These are phyloP conservation scores for Malassezia obtusa DNA, from an alignment of 1,284 basidiomycete genomes.

Conservation along the genomic window DNA sequence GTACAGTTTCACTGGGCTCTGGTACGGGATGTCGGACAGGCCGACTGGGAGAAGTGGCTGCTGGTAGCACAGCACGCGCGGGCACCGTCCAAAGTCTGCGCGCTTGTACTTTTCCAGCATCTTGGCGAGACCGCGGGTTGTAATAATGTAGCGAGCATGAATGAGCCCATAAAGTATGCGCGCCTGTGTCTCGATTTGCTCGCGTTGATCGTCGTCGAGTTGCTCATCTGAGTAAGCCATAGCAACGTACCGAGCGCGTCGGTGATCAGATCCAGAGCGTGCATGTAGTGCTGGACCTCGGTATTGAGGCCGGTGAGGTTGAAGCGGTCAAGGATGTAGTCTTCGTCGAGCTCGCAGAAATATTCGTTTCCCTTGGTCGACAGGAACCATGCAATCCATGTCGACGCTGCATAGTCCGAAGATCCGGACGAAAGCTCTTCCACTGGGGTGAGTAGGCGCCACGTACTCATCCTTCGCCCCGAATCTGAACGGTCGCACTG, in stretches of 20 bases:
- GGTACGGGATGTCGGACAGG: slow-evolving; percentile 41
- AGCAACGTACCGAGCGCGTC: slow-evolving; percentile 30
- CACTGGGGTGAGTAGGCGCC: slow-evolving; percentile 50
- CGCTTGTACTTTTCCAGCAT: slow-evolving; percentile 48
- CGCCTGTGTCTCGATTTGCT: slow-evolving; percentile 43
- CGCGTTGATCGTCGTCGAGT: slow-evolving; percentile 35
- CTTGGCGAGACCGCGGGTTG: slow-evolving; percentile 43
- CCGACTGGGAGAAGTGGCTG: slow-evolving; percentile 44
- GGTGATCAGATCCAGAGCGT: slow-evolving; percentile 90
- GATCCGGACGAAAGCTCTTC: slow-evolving; percentile 76
- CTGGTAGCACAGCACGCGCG: slow-evolving; percentile 43
- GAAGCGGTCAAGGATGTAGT: slow-evolving; percentile 96
- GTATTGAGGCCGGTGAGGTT: slow-evolving; percentile 94
- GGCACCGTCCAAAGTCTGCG: slow-evolving; percentile 45
- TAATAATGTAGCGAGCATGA: slow-evolving; percentile 45
- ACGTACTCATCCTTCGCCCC: slow-evolving; percentile 6
- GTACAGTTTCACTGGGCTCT: slow-evolving; percentile 46
- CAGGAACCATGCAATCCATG: slow-evolving; percentile 95
- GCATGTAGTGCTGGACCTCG: slow-evolving; percentile 86
- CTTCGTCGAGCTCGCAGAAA: slow-evolving; percentile 98
- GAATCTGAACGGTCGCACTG: background rate
- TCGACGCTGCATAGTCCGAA: slow-evolving; percentile 68
- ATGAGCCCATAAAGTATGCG: slow-evolving; percentile 45
- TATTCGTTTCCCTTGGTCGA: slow-evolving; percentile 81
- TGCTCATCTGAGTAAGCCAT: slow-evolving; percentile 26